phyloP scores from a whole-genome alignment of 495 filamentous ascomycete species.

The Penicillium turbatum region DNA sequence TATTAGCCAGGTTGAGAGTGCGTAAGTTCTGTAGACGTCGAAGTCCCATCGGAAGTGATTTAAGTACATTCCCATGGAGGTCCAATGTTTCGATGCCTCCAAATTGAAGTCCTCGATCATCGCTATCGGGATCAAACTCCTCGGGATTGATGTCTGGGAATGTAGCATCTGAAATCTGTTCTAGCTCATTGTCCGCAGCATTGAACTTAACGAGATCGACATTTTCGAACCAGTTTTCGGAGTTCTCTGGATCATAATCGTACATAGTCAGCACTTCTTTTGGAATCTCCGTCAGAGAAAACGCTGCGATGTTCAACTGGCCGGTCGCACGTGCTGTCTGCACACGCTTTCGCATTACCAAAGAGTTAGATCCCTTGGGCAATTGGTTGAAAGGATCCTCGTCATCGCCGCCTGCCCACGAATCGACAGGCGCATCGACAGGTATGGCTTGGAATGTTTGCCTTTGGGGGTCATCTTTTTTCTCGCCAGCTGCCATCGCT shows the following conservation, averaged over 20 bases:
- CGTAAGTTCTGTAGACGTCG: constrained; percentile 68
- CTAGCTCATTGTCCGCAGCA: constrained; percentile 88
- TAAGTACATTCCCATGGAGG: constrained; percentile 77
- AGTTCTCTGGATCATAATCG: constrained; percentile 57
- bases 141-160: constrained; percentile 70
- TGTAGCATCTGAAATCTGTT: constrained; percentile 61
- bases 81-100: constrained; percentile 79
- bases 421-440: constrained; percentile 28
- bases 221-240: constrained; percentile 78
- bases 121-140: constrained; percentile 55
- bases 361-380: constrained; percentile 57
- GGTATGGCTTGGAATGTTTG: constrained; percentile 16
- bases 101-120: constrained; percentile 69
- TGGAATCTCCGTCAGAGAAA: constrained; percentile 78
- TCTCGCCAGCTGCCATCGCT: constrained; percentile 44
- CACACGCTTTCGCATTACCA: constrained; percentile 68
- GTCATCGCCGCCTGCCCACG: constrained; percentile 42
- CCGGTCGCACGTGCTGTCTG: constrained; percentile 74
- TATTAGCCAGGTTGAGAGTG: constrained; percentile 80
- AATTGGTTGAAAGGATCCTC: constrained; percentile 67
- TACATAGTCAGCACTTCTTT: constrained; percentile 89
- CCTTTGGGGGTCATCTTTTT: constrained; percentile 8
- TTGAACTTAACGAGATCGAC: constrained; percentile 88
- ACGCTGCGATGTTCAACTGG: constrained; percentile 80
- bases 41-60: constrained; percentile 67